These are phyloP conservation scores for Globisporangium recalcitrans DNA, from an alignment of 352 stramenopile species.

Conservation along the genomic window DNA sequence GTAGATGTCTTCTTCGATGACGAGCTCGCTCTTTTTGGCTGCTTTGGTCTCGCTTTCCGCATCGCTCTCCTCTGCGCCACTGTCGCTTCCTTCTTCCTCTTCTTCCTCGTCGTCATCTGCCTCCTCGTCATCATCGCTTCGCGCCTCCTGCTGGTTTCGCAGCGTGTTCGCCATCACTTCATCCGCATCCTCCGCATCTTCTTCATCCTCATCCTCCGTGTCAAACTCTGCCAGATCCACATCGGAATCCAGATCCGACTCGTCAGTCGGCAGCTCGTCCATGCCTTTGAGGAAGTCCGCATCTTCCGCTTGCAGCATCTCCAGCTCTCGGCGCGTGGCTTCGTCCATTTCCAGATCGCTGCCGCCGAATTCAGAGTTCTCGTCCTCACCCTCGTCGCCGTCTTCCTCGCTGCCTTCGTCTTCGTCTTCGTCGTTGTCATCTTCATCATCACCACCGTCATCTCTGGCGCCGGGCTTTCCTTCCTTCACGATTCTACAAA, in stretches of 20 bases:
- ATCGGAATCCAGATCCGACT: conserved; percentile 71
- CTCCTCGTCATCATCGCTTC: conserved; percentile 15
- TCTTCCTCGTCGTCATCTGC: conserved; percentile 13
- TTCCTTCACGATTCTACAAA: conserved; percentile 56
- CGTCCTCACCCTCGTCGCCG: conserved; percentile 12
- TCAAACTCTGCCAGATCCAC: conserved; percentile 60
- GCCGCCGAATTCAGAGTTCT: conserved; percentile 17
- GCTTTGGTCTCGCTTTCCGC: conserved; percentile 28
- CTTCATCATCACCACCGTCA: conserved; percentile 24
- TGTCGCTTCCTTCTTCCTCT: conserved; percentile 17
- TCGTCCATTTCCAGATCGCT: conserved; percentile 75
- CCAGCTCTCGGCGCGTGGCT: conserved; percentile 70
- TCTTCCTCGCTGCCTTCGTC: conserved; percentile 12
- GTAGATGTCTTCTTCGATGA: conserved; percentile 83
- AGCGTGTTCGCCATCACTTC: conserved; percentile 51
- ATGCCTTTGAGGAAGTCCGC: conserved; percentile 79
- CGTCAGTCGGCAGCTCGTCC: conserved; percentile 80
- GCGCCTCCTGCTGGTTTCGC: conserved; percentile 38
- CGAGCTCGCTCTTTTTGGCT: conserved; percentile 18
- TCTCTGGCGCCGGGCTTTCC: conserved; percentile 21
- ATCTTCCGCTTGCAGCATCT: conserved; percentile 71
- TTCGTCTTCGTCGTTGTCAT: conserved; percentile 23
- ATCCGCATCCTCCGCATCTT: conserved; percentile 27
- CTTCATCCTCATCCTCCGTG: conserved; percentile 51
- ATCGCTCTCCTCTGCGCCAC: conserved; percentile 17